These are phyloP conservation scores for Arabidopsis lyrata DNA, from an alignment of 441 rosid genomes.

Conservation along the genomic window DNA sequence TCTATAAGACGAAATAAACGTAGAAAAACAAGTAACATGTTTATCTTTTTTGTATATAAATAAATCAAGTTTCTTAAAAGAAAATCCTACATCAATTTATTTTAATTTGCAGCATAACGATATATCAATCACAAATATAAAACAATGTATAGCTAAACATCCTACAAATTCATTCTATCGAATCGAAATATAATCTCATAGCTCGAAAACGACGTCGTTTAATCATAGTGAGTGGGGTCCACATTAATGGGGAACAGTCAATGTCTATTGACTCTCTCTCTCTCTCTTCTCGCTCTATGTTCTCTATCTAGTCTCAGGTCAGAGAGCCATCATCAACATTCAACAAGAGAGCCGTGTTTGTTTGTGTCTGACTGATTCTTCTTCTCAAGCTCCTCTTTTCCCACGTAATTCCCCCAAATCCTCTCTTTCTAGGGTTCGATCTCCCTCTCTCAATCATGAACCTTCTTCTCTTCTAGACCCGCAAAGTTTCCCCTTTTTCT, in stretches of 20 bases:
- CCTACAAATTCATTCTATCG: not conserved
- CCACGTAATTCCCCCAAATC: slow-evolving; percentile 37
- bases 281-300: slow-evolving; percentile 5
- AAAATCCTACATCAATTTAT: too few relatives aligned
- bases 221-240: not conserved
- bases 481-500: not conserved
- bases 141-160: too few relatives aligned
- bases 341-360: slow-evolving; percentile 3
- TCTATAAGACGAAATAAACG: too few relatives aligned
- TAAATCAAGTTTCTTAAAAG: too few relatives aligned
- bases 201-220: slow-evolving; percentile 5
- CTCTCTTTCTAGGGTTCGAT: slow-evolving; percentile 15
- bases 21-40: too few relatives aligned
- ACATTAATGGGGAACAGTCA: slow-evolving; percentile 21
- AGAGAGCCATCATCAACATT: slow-evolving; percentile 34
- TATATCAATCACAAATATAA: too few relatives aligned
- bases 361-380: slow-evolving; percentile 13
- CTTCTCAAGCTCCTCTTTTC: slow-evolving; percentile 27
- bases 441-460: slow-evolving; percentile 18
- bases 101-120: too few relatives aligned
- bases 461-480: slow-evolving; percentile 28
- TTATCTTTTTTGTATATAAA: too few relatives aligned
- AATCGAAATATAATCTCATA: not conserved
- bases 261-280: not conserved
- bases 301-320: slow-evolving; percentile 31